These are phyloP conservation scores for Pyrenophora seminiperda DNA, from an alignment of 2,329 filamentous ascomycete genomes.

Conservation along the genomic window DNA sequence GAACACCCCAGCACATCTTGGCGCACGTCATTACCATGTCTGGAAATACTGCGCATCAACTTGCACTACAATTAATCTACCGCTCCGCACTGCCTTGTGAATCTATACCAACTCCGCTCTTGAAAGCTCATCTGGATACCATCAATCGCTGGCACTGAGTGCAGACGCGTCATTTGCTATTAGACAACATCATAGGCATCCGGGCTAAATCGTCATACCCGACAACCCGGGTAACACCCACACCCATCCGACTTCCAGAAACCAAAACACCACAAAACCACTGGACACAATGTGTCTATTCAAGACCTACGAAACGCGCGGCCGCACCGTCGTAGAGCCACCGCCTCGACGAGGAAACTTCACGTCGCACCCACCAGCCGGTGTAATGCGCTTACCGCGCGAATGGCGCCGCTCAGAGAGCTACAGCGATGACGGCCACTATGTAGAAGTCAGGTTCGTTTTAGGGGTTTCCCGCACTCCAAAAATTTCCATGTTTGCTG, in stretches of 20 bases:
- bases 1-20: conserved; percentile 12
- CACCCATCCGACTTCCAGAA: background rate
- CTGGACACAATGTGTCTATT: conserved; percentile 46
- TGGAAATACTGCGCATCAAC: background rate
- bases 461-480: too few relatives aligned
- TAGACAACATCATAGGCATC: background rate
- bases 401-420: conserved; percentile 35
- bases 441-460: conserved; percentile 30
- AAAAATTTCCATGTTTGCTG: conserved; percentile 1
- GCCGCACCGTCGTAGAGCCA: conserved; percentile 36
- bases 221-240: background rate
- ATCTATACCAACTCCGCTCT: background rate
- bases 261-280: too few relatives aligned
- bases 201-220: conserved; percentile 7
- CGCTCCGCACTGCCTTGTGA: too few relatives aligned
- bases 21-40: conserved; percentile 16
- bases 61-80: background rate
- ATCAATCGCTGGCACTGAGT: background rate
- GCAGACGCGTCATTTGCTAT: background rate
- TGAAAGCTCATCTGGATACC: background rate
- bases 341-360: conserved; percentile 39
- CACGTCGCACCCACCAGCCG: conserved; percentile 42
- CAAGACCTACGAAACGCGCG: conserved; percentile 35
- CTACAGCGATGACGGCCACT: conserved; percentile 24
- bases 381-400: conserved; percentile 41